These are phyloP conservation scores for Pseudotsuga menziesii DNA, from an alignment of 75 land plant genomes.

Conservation along the genomic window DNA sequence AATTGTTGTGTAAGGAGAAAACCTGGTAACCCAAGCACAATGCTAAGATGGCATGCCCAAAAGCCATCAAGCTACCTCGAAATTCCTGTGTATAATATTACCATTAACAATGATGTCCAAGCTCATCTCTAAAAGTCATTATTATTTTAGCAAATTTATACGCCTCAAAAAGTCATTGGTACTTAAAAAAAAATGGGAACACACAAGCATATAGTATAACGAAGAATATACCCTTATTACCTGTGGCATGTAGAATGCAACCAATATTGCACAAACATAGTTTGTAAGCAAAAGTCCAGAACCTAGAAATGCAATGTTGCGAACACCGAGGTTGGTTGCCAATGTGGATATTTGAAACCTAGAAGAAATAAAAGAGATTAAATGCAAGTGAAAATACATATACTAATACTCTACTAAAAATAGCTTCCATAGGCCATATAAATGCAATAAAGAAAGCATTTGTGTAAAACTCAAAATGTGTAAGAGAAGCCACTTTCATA, in stretches of 20 bases:
- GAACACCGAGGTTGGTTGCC: constrained; percentile 93
- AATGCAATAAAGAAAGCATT: too few relatives aligned
- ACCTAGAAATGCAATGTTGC: constrained; percentile 90
- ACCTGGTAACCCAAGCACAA: neutral
- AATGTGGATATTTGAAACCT: constrained; percentile 93
- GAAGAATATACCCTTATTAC: constrained; percentile 20
- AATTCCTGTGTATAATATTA: neutral
- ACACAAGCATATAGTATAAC: neutral
- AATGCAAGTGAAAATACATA: neutral
- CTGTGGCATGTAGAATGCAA: constrained; percentile 79
- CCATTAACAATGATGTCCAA: neutral
- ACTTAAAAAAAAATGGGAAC: neutral
- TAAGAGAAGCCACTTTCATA: too few relatives aligned
- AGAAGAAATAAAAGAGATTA: neutral
- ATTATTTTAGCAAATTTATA: neutral
- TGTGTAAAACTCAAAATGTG: too few relatives aligned
- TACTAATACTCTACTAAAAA: too few relatives aligned
- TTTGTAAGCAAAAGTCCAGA: constrained; percentile 77
- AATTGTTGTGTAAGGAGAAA: neutral
- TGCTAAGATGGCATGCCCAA: neutral
- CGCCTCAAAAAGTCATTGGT: neutral
- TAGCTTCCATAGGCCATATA: too few relatives aligned
- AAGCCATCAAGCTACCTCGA: neutral
- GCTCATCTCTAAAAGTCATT: too few relatives aligned
- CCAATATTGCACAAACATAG: constrained; percentile 73